A percentile compares a stretch with the other conserved stretches of the same genome.
Evolutionary conservation across 192 early-diverging fungal genomes (phyloP).

Genomic region (Hyaloraphidium curvatum): DNA sequence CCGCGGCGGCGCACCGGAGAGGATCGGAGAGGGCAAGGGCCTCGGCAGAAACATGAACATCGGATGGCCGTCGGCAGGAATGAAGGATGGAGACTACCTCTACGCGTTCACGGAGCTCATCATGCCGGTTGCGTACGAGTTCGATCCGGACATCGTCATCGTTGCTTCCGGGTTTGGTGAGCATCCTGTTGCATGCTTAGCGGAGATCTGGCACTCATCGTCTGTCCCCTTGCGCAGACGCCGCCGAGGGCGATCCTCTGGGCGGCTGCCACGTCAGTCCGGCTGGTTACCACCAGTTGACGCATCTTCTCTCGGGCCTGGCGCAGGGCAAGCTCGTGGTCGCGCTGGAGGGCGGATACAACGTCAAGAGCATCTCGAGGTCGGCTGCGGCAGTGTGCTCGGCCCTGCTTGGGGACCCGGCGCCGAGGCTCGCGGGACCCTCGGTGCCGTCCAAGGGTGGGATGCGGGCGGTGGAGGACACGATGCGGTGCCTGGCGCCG

Average conservation of each 20-base stretch:
- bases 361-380: constrained; percentile 48
- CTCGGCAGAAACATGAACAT: constrained; percentile 67
- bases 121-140: constrained; percentile 68
- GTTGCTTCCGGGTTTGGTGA: too few species aligned
- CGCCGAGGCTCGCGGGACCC: constrained; percentile 14
- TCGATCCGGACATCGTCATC: constrained; percentile 60
- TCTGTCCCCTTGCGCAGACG: constrained; percentile 83
- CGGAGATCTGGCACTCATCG: too few species aligned
- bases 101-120: constrained; percentile 59
- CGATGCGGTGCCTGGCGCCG: constrained; percentile 19
- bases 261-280: constrained; percentile 69
- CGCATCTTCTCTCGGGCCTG: constrained; percentile 50
- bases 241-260: constrained; percentile 60
- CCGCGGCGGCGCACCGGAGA: constrained; percentile 26
- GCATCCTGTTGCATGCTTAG: too few species aligned
- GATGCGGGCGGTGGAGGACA: constrained; percentile 19
- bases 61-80: constrained; percentile 53
- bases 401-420: constrained; percentile 48
- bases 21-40: constrained; percentile 33
- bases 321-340: constrained; percentile 57
- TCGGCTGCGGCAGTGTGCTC: constrained; percentile 58
- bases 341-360: constrained; percentile 83
- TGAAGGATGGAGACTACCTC: constrained; percentile 73
- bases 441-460: constrained; percentile 18
- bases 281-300: constrained; percentile 68